phyloP scores from a whole-genome alignment of 148 eudicot genomes.

The Dysphania ambrosioides region DNA sequence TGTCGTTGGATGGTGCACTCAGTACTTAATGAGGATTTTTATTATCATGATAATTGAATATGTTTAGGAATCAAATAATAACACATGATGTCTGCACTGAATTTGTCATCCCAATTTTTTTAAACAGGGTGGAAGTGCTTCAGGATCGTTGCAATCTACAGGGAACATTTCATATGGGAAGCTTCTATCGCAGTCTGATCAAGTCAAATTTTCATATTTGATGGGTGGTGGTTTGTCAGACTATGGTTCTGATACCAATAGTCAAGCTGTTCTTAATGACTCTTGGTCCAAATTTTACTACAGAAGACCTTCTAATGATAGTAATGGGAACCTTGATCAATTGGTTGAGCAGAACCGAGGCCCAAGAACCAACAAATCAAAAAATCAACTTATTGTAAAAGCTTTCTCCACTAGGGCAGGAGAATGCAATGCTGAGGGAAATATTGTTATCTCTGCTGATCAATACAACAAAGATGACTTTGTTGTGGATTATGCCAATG shows the following conservation, averaged over 20 bases:
- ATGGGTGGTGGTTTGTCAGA: slow-evolving; percentile 46
- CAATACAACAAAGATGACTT: slow-evolving; percentile 79
- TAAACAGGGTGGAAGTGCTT: slow-evolving; percentile 47
- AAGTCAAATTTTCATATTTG: slow-evolving; percentile 41
- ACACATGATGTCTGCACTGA: not conserved
- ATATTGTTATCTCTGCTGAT: slow-evolving; percentile 64
- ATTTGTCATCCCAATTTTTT: not conserved
- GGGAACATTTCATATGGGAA: slow-evolving; percentile 45
- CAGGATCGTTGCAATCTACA: slow-evolving; percentile 29
- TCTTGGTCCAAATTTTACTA: slow-evolving; percentile 42
- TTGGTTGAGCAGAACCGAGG: slow-evolving; percentile 62
- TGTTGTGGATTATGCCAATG: slow-evolving; percentile 51
- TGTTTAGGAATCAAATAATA: no score
- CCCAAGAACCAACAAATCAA: slow-evolving; percentile 60
- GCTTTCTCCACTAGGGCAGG: slow-evolving; percentile 80
- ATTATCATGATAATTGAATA: not conserved
- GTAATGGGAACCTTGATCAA: slow-evolving; percentile 42
- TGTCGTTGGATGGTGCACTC: not conserved
- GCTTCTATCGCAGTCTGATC: slow-evolving; percentile 41
- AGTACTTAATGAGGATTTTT: not conserved
- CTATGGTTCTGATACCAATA: slow-evolving; percentile 42
- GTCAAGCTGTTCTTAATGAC: slow-evolving; percentile 38
- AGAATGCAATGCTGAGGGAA: slow-evolving; percentile 65
- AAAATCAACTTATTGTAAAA: slow-evolving; percentile 60
- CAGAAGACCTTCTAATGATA: slow-evolving; percentile 41